phyloP scores from a whole-genome alignment of 108 stramenopile species.

The Seminavis robusta region DNA sequence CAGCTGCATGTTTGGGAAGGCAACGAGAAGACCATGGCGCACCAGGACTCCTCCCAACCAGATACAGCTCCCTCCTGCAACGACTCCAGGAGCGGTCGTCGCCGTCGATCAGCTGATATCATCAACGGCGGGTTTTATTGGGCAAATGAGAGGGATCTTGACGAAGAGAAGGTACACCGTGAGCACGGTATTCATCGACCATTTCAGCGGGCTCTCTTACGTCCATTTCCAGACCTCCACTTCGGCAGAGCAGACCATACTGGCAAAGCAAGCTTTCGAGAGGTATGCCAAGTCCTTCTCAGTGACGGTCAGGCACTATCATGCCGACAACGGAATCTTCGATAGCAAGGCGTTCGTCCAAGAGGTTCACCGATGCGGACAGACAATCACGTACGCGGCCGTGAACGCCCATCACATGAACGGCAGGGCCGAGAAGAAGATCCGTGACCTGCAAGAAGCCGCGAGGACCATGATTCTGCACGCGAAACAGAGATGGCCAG shows the following conservation, averaged over 20 bases:
- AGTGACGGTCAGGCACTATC: conserved; percentile 12
- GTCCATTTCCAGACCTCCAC: conserved; percentile 14
- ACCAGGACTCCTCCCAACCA: not conserved
- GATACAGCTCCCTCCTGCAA: not conserved
- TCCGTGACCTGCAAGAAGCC: conserved; percentile 25
- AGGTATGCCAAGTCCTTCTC: not conserved
- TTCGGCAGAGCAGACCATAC: conserved; percentile 21
- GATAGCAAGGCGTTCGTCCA: not conserved
- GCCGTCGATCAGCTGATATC: conserved; percentile 35
- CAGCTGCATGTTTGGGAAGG: conserved; percentile 23
- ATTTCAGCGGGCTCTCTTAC: conserved; percentile 13
- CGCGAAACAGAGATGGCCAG: conserved; percentile 24
- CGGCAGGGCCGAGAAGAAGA: conserved; percentile 32
- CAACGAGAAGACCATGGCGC: conserved; percentile 21
- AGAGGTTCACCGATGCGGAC: not conserved
- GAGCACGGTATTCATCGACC: conserved; percentile 39
- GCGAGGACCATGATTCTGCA: conserved; percentile 27
- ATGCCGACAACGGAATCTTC: conserved; percentile 27
- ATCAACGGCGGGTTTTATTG: conserved; percentile 31
- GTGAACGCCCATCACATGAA: conserved; percentile 42
- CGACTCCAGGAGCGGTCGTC: conserved; percentile 25
- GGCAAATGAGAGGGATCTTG: conserved; percentile 27
- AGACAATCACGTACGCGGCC: conserved; percentile 17
- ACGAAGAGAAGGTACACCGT: conserved; percentile 15
- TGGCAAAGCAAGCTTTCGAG: conserved; percentile 29